Percentiles rank a stretch among this genome's conserved stretches.
These are phyloP conservation scores for Xylaria sp. DNA, from an alignment of 2,329 filamentous ascomycete species.

Conservation along the genomic window DNA sequence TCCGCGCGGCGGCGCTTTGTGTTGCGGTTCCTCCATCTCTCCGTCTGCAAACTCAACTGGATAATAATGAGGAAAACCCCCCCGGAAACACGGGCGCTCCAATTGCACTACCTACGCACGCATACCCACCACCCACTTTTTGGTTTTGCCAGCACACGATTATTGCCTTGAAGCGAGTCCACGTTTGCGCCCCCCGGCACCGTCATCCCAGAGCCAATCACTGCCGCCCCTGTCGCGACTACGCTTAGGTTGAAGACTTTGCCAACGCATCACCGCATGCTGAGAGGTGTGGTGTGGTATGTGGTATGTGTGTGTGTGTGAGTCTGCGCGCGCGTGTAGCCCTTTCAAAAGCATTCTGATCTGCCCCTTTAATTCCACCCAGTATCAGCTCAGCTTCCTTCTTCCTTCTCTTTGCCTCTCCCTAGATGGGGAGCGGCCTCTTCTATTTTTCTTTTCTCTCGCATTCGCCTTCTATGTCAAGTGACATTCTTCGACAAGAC, in stretches of 20 bases:
- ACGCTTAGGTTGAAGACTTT: conserved; percentile 46
- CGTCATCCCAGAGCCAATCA: conserved; percentile 46
- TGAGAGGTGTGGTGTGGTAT: conserved; percentile 44
- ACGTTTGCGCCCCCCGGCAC: conserved; percentile 43
- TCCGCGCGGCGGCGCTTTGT: background rate
- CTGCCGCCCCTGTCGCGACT: conserved; percentile 43
- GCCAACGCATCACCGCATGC: conserved; percentile 52
- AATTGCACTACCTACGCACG: conserved; percentile 18
- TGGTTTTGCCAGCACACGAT: conserved; percentile 36
- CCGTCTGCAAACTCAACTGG: background rate
- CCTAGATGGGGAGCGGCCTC: background rate
- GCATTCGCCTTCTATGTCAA: conserved; percentile 18
- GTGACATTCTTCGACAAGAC: conserved; percentile 27
- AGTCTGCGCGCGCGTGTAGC: conserved; percentile 44
- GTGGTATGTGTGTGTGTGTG: conserved; percentile 43
- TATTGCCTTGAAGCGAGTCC: conserved; percentile 39
- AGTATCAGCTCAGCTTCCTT: conserved; percentile 40
- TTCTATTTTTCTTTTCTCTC: background rate
- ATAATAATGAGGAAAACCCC: conserved; percentile 7
- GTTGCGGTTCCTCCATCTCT: background rate
- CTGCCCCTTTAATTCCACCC: conserved; percentile 40
- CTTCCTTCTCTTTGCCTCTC: conserved; percentile 31
- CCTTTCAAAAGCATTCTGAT: conserved; percentile 39
- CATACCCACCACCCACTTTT: conserved; percentile 27
- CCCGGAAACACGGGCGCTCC: conserved; percentile 20